These are phyloP conservation scores for Stylosanthes scabra DNA, from an alignment of 331 rosid species.

Conservation along the genomic window DNA sequence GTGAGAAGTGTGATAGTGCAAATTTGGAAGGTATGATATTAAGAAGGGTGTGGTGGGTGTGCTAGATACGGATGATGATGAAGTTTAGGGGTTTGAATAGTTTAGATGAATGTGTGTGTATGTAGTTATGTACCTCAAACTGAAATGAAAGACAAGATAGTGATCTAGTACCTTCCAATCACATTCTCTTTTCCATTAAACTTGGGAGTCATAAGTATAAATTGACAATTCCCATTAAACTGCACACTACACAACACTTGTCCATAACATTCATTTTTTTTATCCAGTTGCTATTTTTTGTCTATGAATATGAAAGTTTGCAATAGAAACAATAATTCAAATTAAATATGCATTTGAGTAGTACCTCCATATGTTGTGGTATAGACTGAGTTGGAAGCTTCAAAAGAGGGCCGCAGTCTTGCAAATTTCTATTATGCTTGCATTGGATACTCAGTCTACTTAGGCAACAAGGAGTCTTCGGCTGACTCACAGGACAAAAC, in stretches of 20 bases:
- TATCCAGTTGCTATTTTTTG: no score
- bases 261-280: no score
- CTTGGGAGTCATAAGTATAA: no score
- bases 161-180: conserved; percentile 29
- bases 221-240: no score
- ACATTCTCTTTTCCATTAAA: background rate
- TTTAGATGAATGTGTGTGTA: no score
- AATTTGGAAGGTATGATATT: conserved; percentile 11
- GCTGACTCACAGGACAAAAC: conserved; percentile 60
- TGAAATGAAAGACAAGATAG: conserved; percentile 19
- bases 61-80: conserved; percentile 5
- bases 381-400: conserved; percentile 79
- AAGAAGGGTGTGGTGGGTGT: background rate
- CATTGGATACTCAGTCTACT: conserved; percentile 83
- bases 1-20: background rate
- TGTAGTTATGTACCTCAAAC: background rate
- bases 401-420: conserved; percentile 75
- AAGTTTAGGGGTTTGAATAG: conserved; percentile 15
- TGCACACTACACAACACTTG: no score
- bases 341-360: conserved; percentile 46
- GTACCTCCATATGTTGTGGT: conserved; percentile 81
- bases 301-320: no score
- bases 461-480: conserved; percentile 68
- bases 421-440: conserved; percentile 90
- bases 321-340: no score